Conservation (phyloP, 75 land plant genomes). For the Cryptomeria japonica region DNA sequence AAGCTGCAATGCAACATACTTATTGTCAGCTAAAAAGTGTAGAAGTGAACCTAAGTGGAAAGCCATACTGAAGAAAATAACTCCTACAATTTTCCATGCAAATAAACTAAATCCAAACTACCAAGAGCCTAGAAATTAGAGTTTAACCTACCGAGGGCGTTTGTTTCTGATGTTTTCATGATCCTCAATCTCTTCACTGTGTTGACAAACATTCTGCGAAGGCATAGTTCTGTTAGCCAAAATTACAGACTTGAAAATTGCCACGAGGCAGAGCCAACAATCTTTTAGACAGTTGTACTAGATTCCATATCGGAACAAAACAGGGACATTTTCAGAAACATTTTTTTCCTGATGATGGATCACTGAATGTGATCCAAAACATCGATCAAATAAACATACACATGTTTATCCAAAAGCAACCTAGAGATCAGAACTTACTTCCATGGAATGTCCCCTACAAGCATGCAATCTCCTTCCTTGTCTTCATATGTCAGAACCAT, state of each 20-base stretch:
- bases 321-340: not conserved
- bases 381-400: too few relatives aligned
- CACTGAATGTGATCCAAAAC: too few relatives aligned
- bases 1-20: not conserved
- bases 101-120: not conserved
- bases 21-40: not conserved
- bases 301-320: not conserved
- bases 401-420: too few relatives aligned
- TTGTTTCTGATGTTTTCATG: constrained; percentile 65
- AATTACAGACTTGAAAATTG: not conserved
- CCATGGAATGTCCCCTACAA: constrained; percentile 96
- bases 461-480: constrained; percentile 87
- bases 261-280: not conserved
- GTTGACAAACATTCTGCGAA: constrained; percentile 67
- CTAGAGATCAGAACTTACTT: constrained; percentile 42
- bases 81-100: not conserved
- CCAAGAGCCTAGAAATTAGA: not conserved
- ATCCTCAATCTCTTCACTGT: constrained; percentile 78
- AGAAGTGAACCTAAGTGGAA: not conserved
- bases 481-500: constrained; percentile 86
- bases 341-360: too few relatives aligned
- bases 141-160: constrained; percentile 47
- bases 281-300: not conserved
- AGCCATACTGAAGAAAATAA: too few relatives aligned
- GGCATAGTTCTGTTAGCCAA: not conserved